These are phyloP conservation scores for Trypanosoma boissoni DNA, from an alignment of 208 protist species.

Conservation along the genomic window DNA sequence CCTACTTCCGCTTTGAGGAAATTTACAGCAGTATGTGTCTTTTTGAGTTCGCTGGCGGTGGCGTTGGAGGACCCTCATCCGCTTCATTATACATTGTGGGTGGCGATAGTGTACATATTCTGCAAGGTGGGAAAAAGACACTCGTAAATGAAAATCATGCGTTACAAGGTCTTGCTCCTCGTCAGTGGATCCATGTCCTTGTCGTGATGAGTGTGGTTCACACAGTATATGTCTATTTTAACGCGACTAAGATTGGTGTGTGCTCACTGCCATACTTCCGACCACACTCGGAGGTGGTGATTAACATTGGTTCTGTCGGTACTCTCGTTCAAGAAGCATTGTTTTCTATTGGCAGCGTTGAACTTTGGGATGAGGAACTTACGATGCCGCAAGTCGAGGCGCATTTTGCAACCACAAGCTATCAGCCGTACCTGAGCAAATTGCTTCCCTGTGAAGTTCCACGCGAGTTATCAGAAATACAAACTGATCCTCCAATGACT, in stretches of 20 bases:
- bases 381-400: slow-evolving; percentile 65
- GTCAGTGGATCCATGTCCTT: slow-evolving; percentile 60
- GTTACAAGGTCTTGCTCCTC: slow-evolving; percentile 51
- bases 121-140: slow-evolving; percentile 38
- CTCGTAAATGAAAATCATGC: slow-evolving; percentile 70
- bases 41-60: slow-evolving; percentile 49
- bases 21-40: slow-evolving; percentile 64
- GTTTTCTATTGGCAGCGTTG: slow-evolving; percentile 68
- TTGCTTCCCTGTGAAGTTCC: slow-evolving; percentile 53
- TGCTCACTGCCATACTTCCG: slow-evolving; percentile 45
- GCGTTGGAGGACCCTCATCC: slow-evolving; percentile 22
- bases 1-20: slow-evolving; percentile 65
- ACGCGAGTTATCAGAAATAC: slow-evolving; percentile 29
- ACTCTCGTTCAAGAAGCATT: slow-evolving; percentile 31
- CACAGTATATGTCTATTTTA: slow-evolving; percentile 63
- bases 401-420: slow-evolving; percentile 31
- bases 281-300: slow-evolving; percentile 38
- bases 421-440: slow-evolving; percentile 35
- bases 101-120: slow-evolving; percentile 65
- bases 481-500: slow-evolving; percentile 25
- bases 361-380: slow-evolving; percentile 72
- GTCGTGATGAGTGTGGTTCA: slow-evolving; percentile 55
- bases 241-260: slow-evolving; percentile 59
- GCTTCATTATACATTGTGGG: slow-evolving; percentile 22
- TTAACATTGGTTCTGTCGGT: slow-evolving; percentile 63